Evolutionary conservation across 148 eudicot genomes (phyloP), one percentile per base, ranked within the genome.

Genomic region (Cornus suecica): DNA sequence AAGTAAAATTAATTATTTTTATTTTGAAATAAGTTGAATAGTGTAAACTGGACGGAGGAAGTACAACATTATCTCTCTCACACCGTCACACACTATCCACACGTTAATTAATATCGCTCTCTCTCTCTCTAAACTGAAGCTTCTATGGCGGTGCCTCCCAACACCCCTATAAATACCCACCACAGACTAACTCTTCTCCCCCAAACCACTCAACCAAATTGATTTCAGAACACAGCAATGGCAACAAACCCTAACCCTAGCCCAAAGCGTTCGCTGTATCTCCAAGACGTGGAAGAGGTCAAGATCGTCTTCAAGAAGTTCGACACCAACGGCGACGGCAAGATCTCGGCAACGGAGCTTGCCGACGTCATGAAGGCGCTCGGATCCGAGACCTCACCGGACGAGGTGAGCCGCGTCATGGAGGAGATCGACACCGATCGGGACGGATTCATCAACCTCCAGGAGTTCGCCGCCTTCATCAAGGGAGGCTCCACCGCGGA

Each of bases 281-380:
- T 86, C 31, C 78, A 81, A 26, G 79, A 88, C 82, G 75, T n/a
- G 74, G 52, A 66, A 8, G 91, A 94, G 13, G 70, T 94, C 27
- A 63, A 80, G 64, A 81, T 80, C 30, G 94, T 91, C 3, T 94
- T 91, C 88, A 69, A 80, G 76, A 84, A 86, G 15, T 91, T 94
- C 83, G 98, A 94, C 84, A 31, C 83, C 1, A 90, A 91, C 76
- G 82, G 84, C 79, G 97, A 91, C 81, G 94, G 94, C n/a, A 83
- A 76, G 81, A 94, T 94, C 79, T 91, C 98, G 62, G 71, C 73
- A 26, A 73, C 68, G 1, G 98, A 94, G 77, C 92, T 94, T 76
- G 26, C 66, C 54, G 80, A 80, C 60, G 87, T 91, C 3, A 77
- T 94, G 71, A 72, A 69, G 1, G 86, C 91, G 28, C 88, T 94